These are phyloP conservation scores for Wickerhamomyces mucosus DNA, from an alignment of 805 yeast species.

Conservation along the genomic window DNA sequence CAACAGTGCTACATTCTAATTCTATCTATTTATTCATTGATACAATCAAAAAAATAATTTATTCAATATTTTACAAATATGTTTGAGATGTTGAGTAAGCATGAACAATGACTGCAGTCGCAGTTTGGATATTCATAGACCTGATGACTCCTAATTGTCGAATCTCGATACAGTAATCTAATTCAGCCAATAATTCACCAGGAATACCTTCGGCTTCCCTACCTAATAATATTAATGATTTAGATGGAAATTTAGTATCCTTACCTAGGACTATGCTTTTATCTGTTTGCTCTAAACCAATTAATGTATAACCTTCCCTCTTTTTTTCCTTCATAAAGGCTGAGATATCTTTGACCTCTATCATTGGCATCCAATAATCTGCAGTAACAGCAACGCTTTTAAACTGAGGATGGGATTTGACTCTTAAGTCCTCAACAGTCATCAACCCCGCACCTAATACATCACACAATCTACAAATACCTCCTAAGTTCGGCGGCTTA, in stretches of 20 bases:
- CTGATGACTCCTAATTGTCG: conserved; percentile 88
- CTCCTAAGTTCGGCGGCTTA: conserved; percentile 88
- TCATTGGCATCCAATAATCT: conserved; percentile 91
- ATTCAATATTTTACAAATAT: not conserved
- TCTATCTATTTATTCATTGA: too few relatives aligned
- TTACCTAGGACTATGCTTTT: conserved; percentile 63
- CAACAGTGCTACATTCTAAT: too few relatives aligned
- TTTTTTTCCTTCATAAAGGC: conserved; percentile 48
- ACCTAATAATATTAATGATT: conserved; percentile 72
- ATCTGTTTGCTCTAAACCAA: conserved; percentile 92
- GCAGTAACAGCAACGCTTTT: conserved; percentile 90
- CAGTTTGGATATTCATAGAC: conserved; percentile 96
- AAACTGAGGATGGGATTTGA: conserved; percentile 59
- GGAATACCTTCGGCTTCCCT: conserved; percentile 89
- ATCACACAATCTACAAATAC: conserved; percentile 87
- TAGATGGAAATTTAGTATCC: conserved; percentile 64
- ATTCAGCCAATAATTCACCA: conserved; percentile 68
- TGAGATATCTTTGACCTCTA: conserved; percentile 56
- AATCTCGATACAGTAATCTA: conserved; percentile 83
- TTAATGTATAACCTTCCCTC: conserved; percentile 75
- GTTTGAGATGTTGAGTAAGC: conserved; percentile 49
- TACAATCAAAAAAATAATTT: not conserved
- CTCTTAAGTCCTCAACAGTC: conserved; percentile 63
- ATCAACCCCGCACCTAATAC: conserved; percentile 82
- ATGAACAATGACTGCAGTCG: conserved; percentile 89